Evolutionary conservation across 495 filamentous ascomycete genomes (phyloP).

Genomic region (Aspergillus cavernicola): DNA sequence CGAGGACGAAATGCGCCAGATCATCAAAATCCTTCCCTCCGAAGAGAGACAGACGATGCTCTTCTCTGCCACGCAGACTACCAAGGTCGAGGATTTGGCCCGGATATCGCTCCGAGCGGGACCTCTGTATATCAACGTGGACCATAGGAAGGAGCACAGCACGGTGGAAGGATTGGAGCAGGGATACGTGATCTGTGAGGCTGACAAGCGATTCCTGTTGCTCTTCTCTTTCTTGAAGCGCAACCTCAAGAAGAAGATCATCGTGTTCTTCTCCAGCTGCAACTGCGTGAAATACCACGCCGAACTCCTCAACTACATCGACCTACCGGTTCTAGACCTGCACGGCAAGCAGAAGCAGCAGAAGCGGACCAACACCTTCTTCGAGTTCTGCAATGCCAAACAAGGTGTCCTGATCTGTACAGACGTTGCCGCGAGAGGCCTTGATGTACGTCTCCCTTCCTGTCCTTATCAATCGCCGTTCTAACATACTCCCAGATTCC

Average conservation of each 20-base stretch:
- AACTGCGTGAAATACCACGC: constrained; percentile 92
- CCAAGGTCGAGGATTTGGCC: constrained; percentile 95
- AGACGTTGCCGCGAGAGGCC: constrained; percentile 88
- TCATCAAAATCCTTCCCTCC: constrained; percentile 89
- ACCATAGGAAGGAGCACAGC: constrained; percentile 69
- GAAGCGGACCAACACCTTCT: constrained; percentile 95
- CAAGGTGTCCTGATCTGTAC: constrained; percentile 92
- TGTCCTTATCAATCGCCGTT: constrained; percentile 5
- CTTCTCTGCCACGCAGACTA: constrained; percentile 96
- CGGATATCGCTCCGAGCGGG: constrained; percentile 89
- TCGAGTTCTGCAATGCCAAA: constrained; percentile 94
- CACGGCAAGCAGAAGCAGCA: constrained; percentile 98
- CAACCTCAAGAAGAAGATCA: constrained; percentile 89
- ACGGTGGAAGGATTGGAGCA: constrained; percentile 94
- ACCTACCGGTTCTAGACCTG: constrained; percentile 71
- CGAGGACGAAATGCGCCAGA: constrained; percentile 97
- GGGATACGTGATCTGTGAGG: constrained; percentile 89
- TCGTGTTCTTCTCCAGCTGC: constrained; percentile 94
- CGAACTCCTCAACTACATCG: constrained; percentile 93
- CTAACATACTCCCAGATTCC: constrained; percentile 57
- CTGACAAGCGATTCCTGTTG: constrained; percentile 88
- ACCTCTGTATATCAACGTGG: constrained; percentile 94
- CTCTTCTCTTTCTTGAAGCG: constrained; percentile 95
- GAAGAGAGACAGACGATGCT: constrained; percentile 92
- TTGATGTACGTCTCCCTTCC: constrained; percentile 60